Evolutionary conservation across 768 basidiomycete genomes (phyloP).

Genomic region (Krasilnikovozyma curviuscula): DNA sequence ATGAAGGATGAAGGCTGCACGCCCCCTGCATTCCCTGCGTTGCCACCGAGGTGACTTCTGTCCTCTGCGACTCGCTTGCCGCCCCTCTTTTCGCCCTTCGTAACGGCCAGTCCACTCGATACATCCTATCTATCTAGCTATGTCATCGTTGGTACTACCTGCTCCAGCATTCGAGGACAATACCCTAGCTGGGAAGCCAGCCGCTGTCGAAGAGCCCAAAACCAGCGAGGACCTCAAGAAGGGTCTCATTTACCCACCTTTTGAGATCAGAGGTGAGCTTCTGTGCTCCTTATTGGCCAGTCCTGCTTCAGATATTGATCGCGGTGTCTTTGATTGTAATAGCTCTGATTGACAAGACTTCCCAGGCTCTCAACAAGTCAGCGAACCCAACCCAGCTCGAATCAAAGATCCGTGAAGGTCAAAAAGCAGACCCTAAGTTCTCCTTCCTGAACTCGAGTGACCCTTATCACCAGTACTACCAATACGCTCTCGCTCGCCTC

Average conservation of each 20-base stretch:
- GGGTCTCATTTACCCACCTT: conserved; percentile 86
- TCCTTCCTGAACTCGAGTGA: conserved; percentile 92
- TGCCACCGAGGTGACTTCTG: neutral
- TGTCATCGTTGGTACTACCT: conserved; percentile 22
- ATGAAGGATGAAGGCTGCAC: neutral
- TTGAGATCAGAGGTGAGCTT: conserved; percentile 72
- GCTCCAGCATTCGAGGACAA: conserved; percentile 22
- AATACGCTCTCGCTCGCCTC: conserved; percentile 31
- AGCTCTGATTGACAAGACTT: conserved; percentile 94
- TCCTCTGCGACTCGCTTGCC: conserved; percentile 4
- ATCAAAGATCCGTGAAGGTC: conserved; percentile 90
- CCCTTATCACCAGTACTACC: conserved; percentile 97
- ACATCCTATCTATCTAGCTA: conserved; percentile 8
- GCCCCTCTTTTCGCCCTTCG: conserved; percentile 12
- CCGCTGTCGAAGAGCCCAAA: conserved; percentile 9
- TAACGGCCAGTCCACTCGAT: conserved; percentile 11
- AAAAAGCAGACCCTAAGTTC: conserved; percentile 92
- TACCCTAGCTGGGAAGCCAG: conserved; percentile 11
- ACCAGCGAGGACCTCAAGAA: conserved; percentile 41
- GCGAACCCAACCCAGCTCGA: conserved; percentile 83
- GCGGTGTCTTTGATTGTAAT: neutral
- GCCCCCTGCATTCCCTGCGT: neutral
- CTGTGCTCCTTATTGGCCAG: neutral
- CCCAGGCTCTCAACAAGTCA: conserved; percentile 76
- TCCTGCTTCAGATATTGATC: neutral